Conservation (phyloP, 1,284 basidiomycete species). For the Exobasidium cylindrosporum region DNA sequence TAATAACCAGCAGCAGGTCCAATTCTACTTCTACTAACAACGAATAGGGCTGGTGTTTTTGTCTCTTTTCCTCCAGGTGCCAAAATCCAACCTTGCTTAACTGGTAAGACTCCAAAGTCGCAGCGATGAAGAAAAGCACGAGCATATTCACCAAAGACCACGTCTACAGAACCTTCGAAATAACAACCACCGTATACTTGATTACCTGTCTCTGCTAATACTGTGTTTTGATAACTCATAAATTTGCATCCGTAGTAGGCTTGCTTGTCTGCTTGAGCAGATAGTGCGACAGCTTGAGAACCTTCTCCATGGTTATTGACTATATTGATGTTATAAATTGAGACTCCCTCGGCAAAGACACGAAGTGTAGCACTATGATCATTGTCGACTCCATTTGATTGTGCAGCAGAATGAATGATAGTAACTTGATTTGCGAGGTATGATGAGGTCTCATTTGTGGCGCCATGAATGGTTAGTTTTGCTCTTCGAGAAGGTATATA, state of each 20-base stretch:
- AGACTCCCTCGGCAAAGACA: not conserved
- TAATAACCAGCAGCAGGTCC: not conserved
- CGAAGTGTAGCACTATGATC: not conserved
- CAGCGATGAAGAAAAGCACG: not conserved
- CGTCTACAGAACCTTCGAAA: not conserved
- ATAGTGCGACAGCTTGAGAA: conserved; percentile 1
- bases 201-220: not conserved
- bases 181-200: not conserved
- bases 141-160: conserved; percentile 5
- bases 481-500: not conserved
- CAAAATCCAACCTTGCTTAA: not conserved
- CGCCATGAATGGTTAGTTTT: not conserved
- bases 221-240: conserved; percentile 1
- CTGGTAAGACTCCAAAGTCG: not conserved
- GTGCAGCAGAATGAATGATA: not conserved
- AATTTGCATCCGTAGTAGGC: not conserved
- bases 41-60: not conserved
- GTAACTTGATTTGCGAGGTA: not conserved
- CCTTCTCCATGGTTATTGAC: not conserved
- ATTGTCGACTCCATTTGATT: not conserved
- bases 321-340: not conserved
- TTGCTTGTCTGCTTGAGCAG: not conserved
- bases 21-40: conserved; percentile 6
- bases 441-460: not conserved
- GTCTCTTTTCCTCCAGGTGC: not conserved